Evolutionary conservation across 2,329 filamentous ascomycete genomes (phyloP).

Genomic region (Myriosclerotinia duriaeana): DNA sequence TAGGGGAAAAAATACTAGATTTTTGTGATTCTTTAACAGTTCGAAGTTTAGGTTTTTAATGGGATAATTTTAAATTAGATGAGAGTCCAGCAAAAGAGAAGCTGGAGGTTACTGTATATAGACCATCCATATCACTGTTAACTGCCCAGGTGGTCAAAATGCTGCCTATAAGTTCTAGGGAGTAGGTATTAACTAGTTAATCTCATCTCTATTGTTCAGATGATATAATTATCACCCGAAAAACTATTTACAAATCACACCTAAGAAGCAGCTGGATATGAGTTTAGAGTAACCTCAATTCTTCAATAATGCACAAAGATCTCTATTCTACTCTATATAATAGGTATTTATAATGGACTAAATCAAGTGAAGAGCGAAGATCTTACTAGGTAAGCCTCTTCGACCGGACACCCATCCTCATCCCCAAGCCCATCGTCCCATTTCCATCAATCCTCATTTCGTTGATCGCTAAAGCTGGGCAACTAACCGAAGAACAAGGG

Average conservation of each 20-base stretch:
- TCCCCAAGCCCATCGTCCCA: neutral
- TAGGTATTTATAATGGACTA: neutral
- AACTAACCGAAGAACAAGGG: neutral
- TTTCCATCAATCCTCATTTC: constrained; percentile 8
- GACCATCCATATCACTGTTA: too few species aligned
- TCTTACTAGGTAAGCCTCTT: neutral
- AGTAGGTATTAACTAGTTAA: neutral
- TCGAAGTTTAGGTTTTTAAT: neutral
- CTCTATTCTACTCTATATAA: neutral
- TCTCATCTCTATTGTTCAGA: neutral
- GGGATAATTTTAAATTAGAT: neutral
- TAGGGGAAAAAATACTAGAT: neutral
- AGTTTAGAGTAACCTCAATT: neutral
- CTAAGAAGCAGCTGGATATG: too few species aligned
- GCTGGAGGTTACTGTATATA: neutral
- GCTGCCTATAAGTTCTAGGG: too few species aligned
- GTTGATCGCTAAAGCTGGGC: neutral
- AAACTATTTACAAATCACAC: neutral
- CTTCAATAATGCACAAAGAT: constrained; percentile 1
- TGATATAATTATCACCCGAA: neutral
- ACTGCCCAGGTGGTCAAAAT: neutral
- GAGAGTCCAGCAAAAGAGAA: neutral
- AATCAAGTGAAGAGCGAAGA: neutral
- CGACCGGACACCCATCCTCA: too few species aligned
- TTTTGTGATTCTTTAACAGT: neutral